Conservation (phyloP, 495 filamentous ascomycete species). For the Aspergillus bridgeri region DNA sequence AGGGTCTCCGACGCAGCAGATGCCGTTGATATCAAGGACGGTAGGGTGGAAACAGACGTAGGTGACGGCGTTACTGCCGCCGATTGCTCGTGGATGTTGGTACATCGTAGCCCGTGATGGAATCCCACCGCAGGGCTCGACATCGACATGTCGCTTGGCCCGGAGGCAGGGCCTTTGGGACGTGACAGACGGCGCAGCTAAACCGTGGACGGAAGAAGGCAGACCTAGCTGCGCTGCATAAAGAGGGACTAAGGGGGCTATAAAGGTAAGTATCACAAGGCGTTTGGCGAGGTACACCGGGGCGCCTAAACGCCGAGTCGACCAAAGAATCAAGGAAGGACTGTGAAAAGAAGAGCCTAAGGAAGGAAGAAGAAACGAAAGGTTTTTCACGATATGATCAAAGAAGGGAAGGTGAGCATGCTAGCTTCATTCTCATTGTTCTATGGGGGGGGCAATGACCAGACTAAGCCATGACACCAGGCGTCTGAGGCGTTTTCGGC, state of each 20-base stretch:
- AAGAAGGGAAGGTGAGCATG: neutral
- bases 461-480: conserved; percentile 15
- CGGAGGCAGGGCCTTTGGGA: conserved; percentile 7
- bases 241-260: conserved; percentile 3
- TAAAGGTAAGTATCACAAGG: neutral
- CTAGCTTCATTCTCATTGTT: conserved; percentile 6
- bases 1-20: neutral
- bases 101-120: conserved; percentile 20
- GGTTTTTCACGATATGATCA: neutral
- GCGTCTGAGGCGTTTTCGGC: conserved; percentile 11
- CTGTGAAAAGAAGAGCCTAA: neutral
- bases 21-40: conserved; percentile 1
- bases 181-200: neutral
- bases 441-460: neutral
- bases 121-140: conserved; percentile 19
- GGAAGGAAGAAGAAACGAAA: neutral
- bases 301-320: neutral
- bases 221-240: conserved; percentile 2
- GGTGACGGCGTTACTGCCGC: conserved; percentile 1
- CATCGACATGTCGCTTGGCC: conserved; percentile 21
- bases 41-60: neutral
- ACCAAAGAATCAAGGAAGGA: neutral
- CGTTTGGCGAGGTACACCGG: neutral
- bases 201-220: conserved; percentile 3
- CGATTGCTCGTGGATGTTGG: conserved; percentile 18